These are phyloP conservation scores for Petunia axillaris DNA, from an alignment of 257 asterid genomes.

Conservation along the genomic window DNA sequence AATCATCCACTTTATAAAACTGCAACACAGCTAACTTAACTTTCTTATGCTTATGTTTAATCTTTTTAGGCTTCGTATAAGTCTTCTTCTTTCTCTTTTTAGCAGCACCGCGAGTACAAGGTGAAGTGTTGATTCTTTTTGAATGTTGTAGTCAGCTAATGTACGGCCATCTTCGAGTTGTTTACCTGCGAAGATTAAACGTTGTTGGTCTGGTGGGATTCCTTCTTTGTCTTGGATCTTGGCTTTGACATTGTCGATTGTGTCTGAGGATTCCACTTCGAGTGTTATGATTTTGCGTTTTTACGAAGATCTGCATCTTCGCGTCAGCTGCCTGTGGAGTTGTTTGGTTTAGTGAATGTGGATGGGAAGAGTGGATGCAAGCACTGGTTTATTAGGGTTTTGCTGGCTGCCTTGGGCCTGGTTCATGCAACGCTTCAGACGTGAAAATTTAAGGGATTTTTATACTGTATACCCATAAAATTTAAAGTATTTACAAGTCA, in stretches of 20 bases:
- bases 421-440: too few relatives aligned
- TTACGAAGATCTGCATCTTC: slow-evolving; percentile 28
- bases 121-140: slow-evolving; percentile 21
- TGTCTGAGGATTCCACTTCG: slow-evolving; percentile 23
- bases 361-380: background rate
- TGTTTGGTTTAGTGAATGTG: background rate
- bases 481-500: too few relatives aligned
- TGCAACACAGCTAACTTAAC: slow-evolving; percentile 24
- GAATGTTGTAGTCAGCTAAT: slow-evolving; percentile 23
- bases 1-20: slow-evolving; percentile 24
- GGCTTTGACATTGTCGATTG: slow-evolving; percentile 25
- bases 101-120: slow-evolving; percentile 24
- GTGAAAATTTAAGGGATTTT: too few relatives aligned
- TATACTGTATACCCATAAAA: too few relatives aligned
- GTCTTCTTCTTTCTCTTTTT: slow-evolving; percentile 30
- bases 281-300: slow-evolving; percentile 23
- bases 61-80: slow-evolving; percentile 25
- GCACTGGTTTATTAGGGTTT: too few relatives aligned
- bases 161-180: slow-evolving; percentile 20
- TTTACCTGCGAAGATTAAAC: slow-evolving; percentile 18
- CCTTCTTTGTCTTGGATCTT: slow-evolving; percentile 25
- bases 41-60: slow-evolving; percentile 26
- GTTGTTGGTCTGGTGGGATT: slow-evolving; percentile 23
- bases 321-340: slow-evolving; percentile 20
- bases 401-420: too few relatives aligned